Conservation (phyloP, 2,329 filamentous ascomycete genomes). For the Berkeleyomyces rouxiae region DNA sequence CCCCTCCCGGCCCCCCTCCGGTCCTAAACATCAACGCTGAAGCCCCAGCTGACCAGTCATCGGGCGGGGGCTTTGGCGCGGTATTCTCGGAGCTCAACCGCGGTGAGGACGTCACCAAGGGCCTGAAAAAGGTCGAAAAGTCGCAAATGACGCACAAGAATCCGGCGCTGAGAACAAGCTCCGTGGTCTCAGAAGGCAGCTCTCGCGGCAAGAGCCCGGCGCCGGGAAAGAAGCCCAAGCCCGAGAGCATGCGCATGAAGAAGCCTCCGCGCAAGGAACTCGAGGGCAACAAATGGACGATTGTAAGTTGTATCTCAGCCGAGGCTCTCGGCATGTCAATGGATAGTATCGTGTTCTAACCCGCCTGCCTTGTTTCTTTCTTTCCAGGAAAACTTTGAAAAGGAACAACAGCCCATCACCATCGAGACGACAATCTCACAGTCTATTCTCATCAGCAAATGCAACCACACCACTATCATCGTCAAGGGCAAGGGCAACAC, state of each 20-base stretch:
- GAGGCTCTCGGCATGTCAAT: not conserved
- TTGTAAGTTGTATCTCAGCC: constrained; percentile 39
- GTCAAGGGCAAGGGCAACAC: constrained; percentile 89
- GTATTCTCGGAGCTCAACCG: constrained; percentile 88
- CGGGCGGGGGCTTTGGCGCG: constrained; percentile 54
- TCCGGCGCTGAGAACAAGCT: constrained; percentile 60
- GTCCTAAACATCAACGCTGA: constrained; percentile 41
- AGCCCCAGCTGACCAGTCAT: constrained; percentile 19
- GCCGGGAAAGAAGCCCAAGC: constrained; percentile 75
- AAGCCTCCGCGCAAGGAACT: constrained; percentile 66
- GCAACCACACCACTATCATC: constrained; percentile 79
- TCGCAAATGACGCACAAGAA: constrained; percentile 99
- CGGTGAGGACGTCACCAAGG: constrained; percentile 72
- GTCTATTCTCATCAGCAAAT: constrained; percentile 80
- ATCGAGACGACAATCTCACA: constrained; percentile 71
- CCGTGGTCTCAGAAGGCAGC: constrained; percentile 47
- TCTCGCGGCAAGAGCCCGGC: constrained; percentile 67
- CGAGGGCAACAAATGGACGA: constrained; percentile 82
- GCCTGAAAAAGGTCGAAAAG: constrained; percentile 82
- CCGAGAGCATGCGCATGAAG: constrained; percentile 68
- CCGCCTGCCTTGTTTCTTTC: not conserved
- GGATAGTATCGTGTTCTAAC: not conserved
- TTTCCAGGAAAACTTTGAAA: constrained; percentile 74
- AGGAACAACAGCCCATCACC: constrained; percentile 53
- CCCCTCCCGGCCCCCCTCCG: constrained; percentile 54